Evolutionary conservation across 2,329 filamentous ascomycete species (phyloP).

Genomic region (Ambrosiella beaveri): DNA sequence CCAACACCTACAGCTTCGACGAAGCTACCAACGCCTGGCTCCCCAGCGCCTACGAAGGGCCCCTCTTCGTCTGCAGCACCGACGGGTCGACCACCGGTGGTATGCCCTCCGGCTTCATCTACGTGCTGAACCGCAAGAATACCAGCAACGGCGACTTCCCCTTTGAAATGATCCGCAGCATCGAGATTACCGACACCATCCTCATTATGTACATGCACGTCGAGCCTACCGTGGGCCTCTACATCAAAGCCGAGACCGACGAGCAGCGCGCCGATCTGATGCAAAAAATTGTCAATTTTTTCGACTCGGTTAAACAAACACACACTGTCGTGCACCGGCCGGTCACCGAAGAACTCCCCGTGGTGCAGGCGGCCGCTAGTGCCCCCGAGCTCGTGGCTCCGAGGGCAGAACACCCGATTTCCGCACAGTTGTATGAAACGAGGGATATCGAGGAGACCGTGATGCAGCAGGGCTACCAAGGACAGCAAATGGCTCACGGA

Average conservation of each 20-base stretch:
- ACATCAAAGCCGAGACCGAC: constrained; percentile 34
- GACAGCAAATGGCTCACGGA: no score
- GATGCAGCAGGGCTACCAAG: not conserved
- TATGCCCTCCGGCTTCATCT: constrained; percentile 32
- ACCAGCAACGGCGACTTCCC: constrained; percentile 54
- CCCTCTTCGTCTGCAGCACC: constrained; percentile 49
- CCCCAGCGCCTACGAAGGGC: constrained; percentile 70
- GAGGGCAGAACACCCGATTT: not conserved
- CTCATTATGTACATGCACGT: constrained; percentile 30
- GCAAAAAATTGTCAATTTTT: constrained; percentile 26
- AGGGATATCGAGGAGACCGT: not conserved
- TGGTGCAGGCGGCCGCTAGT: not conserved
- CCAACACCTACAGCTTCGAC: constrained; percentile 69
- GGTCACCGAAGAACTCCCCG: not conserved
- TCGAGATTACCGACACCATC: constrained; percentile 43
- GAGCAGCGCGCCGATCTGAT: constrained; percentile 27
- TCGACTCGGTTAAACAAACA: constrained; percentile 19
- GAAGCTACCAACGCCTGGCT: constrained; percentile 54
- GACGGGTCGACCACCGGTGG: not conserved
- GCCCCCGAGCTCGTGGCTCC: not conserved
- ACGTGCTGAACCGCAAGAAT: constrained; percentile 56
- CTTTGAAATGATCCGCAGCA: constrained; percentile 40
- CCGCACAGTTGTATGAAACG: constrained; percentile 1
- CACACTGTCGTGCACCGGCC: not conserved
- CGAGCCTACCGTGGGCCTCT: constrained; percentile 29